Evolutionary conservation across 352 stramenopile genomes (phyloP).

Genomic region (Phytophthora foliorum): DNA sequence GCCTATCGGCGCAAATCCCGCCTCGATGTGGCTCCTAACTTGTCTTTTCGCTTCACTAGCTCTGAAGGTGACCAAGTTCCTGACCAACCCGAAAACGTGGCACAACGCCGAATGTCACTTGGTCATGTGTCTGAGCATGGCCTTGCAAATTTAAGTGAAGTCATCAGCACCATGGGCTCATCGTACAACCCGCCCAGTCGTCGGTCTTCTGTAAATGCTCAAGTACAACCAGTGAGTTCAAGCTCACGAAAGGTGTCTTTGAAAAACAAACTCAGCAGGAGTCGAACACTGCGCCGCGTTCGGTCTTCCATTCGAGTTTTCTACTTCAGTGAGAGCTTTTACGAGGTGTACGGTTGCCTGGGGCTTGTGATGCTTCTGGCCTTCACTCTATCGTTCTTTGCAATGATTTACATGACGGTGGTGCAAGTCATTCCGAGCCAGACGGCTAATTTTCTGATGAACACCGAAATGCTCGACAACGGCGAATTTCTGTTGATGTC

Average conservation of each 20-base stretch:
- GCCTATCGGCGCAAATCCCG: slow-evolving; percentile 14
- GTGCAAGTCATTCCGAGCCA: slow-evolving; percentile 54
- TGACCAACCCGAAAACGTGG: neutral
- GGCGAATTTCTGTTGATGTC: slow-evolving; percentile 62
- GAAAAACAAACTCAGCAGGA: slow-evolving; percentile 12
- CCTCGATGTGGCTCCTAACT: slow-evolving; percentile 5
- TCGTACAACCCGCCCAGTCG: neutral
- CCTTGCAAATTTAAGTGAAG: slow-evolving; percentile 4
- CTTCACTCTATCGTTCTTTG: slow-evolving; percentile 44
- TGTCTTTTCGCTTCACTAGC: neutral
- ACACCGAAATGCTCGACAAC: slow-evolving; percentile 49
- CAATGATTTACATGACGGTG: slow-evolving; percentile 46
- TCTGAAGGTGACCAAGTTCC: slow-evolving; percentile 5
- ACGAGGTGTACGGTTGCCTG: slow-evolving; percentile 54
- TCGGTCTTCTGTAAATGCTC: neutral
- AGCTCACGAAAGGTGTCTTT: slow-evolving; percentile 2
- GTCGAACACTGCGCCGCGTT: slow-evolving; percentile 1
- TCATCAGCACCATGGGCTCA: slow-evolving; percentile 12
- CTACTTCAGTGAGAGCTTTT: slow-evolving; percentile 52
- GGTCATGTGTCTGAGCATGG: slow-evolving; percentile 5
- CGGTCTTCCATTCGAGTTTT: slow-evolving; percentile 14
- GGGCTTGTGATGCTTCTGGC: slow-evolving; percentile 51
- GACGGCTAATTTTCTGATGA: slow-evolving; percentile 57
- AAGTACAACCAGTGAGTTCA: slow-evolving; percentile 19
- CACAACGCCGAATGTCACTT: slow-evolving; percentile 21